phyloP scores from a whole-genome alignment of 441 rosid species.

The Jatropha multifida region DNA sequence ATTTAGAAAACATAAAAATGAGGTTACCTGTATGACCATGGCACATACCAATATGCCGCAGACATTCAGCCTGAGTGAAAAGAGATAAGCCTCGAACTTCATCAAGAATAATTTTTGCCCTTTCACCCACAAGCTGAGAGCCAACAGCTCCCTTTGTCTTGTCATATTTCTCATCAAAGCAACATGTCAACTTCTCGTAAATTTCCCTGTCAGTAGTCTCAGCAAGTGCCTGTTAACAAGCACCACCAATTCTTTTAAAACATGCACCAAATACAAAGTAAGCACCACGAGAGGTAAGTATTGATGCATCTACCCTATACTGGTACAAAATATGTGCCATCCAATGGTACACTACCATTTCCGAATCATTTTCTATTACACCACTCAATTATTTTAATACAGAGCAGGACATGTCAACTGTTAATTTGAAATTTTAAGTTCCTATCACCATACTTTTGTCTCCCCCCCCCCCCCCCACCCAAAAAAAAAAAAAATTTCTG shows the following conservation, averaged over 20 bases:
- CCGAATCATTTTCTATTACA: no score
- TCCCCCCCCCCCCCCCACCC: neutral
- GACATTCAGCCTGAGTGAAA: constrained; percentile 72
- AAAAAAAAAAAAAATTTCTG: no score
- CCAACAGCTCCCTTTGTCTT: constrained; percentile 80
- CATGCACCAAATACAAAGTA: constrained; percentile 16
- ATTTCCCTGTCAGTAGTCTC: constrained; percentile 82
- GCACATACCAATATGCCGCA: constrained; percentile 71
- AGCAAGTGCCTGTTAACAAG: constrained; percentile 61
- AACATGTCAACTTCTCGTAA: constrained; percentile 61
- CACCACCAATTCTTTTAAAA: constrained; percentile 14
- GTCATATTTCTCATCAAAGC: constrained; percentile 52
- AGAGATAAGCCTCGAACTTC: constrained; percentile 74
- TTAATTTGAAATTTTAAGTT: neutral
- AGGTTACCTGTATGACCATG: constrained; percentile 7
- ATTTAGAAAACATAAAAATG: constrained; percentile 12
- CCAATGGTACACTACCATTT: no score
- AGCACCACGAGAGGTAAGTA: neutral
- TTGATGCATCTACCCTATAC: neutral
- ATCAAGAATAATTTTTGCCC: constrained; percentile 85
- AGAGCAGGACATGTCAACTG: neutral
- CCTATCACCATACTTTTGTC: neutral
- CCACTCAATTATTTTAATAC: neutral
- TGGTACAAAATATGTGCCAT: neutral
- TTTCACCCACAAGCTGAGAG: constrained; percentile 80